A percentile compares a stretch with the other conserved stretches of the same genome.
Evolutionary conservation across 352 stramenopile species (phyloP).

Genomic region (Aphanomyces cochlioides): DNA sequence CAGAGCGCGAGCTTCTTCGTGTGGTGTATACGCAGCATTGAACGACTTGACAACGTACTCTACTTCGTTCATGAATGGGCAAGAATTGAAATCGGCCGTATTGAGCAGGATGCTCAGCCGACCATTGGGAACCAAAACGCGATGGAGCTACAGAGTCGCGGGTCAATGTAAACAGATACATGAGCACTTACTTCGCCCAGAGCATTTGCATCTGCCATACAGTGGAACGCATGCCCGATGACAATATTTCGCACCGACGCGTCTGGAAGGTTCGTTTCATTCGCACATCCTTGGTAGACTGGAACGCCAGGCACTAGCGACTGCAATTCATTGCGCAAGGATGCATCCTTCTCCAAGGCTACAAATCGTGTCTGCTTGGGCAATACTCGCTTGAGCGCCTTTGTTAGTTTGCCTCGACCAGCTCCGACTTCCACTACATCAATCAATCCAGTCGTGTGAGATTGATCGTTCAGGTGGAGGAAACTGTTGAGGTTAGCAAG

Average conservation of each 20-base stretch:
- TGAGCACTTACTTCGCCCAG: constrained; percentile 20
- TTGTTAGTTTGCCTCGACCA: constrained; percentile 24
- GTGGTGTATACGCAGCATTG: constrained; percentile 8
- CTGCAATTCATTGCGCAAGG: constrained; percentile 7
- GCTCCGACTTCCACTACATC: constrained; percentile 25
- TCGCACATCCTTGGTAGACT: constrained; percentile 14
- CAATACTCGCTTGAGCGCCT: constrained; percentile 24
- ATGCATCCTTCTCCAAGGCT: constrained; percentile 4
- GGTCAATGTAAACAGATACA: neutral
- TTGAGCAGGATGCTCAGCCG: constrained; percentile 23
- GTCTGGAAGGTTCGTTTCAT: constrained; percentile 7
- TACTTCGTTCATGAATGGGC: constrained; percentile 29
- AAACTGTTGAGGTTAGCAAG: constrained; percentile 6
- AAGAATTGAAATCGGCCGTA: constrained; percentile 13
- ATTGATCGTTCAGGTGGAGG: constrained; percentile 6
- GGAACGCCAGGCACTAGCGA: constrained; percentile 2
- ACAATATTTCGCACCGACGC: constrained; percentile 28
- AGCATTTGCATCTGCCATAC: neutral
- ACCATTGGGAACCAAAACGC: constrained; percentile 27
- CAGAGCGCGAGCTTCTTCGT: neutral
- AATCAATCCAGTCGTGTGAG: constrained; percentile 1
- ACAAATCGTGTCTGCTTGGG: constrained; percentile 20
- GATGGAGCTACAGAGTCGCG: constrained; percentile 25
- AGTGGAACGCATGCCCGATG: constrained; percentile 24
- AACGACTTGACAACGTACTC: constrained; percentile 26